Evolutionary conservation across 495 filamentous ascomycete species (phyloP).

Genomic region (Penicillium bialowiezense): DNA sequence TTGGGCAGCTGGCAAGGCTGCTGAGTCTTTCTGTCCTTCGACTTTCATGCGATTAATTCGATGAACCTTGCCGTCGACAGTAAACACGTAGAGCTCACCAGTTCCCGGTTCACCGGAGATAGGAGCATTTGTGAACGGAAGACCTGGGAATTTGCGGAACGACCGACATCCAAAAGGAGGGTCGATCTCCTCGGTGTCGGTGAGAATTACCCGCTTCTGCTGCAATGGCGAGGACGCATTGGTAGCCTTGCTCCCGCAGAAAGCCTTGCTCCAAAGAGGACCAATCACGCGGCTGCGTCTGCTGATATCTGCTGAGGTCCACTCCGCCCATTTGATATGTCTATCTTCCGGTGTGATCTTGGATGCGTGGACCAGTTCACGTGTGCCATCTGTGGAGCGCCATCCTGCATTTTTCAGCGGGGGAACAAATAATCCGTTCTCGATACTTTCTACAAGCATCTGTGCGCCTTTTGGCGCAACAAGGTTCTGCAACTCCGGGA

Average conservation of each 20-base stretch:
- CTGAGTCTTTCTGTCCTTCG: slow-evolving; percentile 37
- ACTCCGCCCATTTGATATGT: slow-evolving; percentile 52
- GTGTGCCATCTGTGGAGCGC: slow-evolving; percentile 15
- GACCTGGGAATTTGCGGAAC: slow-evolving; percentile 32
- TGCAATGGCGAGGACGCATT: slow-evolving; percentile 20
- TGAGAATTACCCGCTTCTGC: slow-evolving; percentile 39
- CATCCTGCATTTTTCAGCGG: slow-evolving; percentile 48
- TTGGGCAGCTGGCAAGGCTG: slow-evolving; percentile 38
- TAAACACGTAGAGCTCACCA: slow-evolving; percentile 38
- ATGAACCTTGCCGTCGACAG: slow-evolving; percentile 34
- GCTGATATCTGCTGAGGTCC: slow-evolving; percentile 46
- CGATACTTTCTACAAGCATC: slow-evolving; percentile 60
- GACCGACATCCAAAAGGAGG: slow-evolving; percentile 23
- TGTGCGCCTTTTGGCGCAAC: slow-evolving; percentile 50
- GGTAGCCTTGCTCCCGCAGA: slow-evolving; percentile 20
- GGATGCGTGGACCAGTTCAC: slow-evolving; percentile 38
- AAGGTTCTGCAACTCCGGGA: slow-evolving; percentile 38
- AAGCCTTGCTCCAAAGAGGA: slow-evolving; percentile 50
- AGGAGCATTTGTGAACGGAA: slow-evolving; percentile 36
- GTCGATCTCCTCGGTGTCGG: slow-evolving; percentile 36
- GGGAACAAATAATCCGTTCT: slow-evolving; percentile 60
- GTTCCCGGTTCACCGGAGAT: slow-evolving; percentile 25
- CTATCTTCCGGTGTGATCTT: slow-evolving; percentile 54
- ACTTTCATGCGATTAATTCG: slow-evolving; percentile 44
- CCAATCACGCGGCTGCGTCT: slow-evolving; percentile 51